Evolutionary conservation across 768 basidiomycete genomes (phyloP), one percentile per base, ranked within the genome.

Genomic region (Suillus lakei): DNA sequence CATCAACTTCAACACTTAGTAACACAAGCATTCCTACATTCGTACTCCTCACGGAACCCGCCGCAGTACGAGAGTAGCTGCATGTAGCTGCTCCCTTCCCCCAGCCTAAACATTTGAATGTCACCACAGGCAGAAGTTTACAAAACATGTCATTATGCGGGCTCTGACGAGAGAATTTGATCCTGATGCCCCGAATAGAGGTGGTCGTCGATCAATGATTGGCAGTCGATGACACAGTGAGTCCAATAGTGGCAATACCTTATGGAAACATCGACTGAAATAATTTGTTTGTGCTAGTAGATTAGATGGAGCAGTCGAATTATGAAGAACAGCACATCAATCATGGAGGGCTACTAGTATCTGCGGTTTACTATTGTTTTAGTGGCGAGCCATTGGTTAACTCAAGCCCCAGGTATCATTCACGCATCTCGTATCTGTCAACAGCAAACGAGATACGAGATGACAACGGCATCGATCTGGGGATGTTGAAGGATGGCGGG

Each of bases 261-360:
- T 34, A 32, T 26, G 5, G 54, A 55, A 55, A 12, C 18, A 55
- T 55, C 15, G n/a, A 7, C 12, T 36, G 5, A n/a, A 26, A 26
- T 86, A 88, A 34, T 90, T 90, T 67, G 83, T 98, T 3, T 88
- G 96, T 46, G 89, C 91, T 5, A 96, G 96, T 23, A 81, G 89
- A 65, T 76, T 96, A 34, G 92, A 92, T 16, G 90, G 93, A 18
- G 96, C 95, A 0, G 81, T 96, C 5, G 90, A 93, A 38, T 77
- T 95, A n/a, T 96, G 93, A 73, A 81, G 89, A 68, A 88, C 86
- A 69, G 91, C 91, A 0, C 89, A 94, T 67, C 92, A 96, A 69
- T 91, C 94, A 0, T 98, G 96, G 96, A 84, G 95, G 28, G 93
- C 94, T 2, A 94, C 96, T 2, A 92, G 89, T 63, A 86, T 99